These are phyloP conservation scores for Penicillium sp. DNA, from an alignment of 2,329 filamentous ascomycete species.

Conservation along the genomic window DNA sequence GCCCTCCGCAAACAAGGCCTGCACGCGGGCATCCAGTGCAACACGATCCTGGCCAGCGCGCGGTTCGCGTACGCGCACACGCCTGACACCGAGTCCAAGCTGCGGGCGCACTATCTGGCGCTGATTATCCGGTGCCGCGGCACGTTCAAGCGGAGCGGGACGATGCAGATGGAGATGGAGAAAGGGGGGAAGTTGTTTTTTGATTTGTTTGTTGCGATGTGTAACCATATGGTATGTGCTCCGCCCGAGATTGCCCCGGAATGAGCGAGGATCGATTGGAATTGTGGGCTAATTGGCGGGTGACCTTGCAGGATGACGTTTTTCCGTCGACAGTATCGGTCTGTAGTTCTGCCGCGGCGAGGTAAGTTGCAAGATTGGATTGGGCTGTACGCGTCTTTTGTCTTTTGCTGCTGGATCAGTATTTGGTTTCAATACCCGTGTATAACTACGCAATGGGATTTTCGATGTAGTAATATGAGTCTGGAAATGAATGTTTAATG, in stretches of 20 bases:
- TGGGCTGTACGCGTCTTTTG: too few relatives aligned
- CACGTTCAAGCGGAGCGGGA: constrained; percentile 90
- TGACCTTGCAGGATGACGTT: constrained; percentile 27
- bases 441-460: constrained; percentile 11
- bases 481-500: neutral
- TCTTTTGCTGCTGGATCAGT: neutral
- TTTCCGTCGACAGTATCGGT: constrained; percentile 15
- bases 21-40: constrained; percentile 77
- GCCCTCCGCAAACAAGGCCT: constrained; percentile 86
- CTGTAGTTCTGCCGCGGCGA: constrained; percentile 14
- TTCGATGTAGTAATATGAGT: neutral
- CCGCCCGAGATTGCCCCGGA: too few relatives aligned
- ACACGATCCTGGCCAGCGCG: constrained; percentile 81
- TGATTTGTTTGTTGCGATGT: constrained; percentile 87
- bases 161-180: constrained; percentile 95
- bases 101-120: constrained; percentile 85
- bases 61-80: constrained; percentile 87
- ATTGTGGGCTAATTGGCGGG: too few relatives aligned
- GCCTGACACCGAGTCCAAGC: constrained; percentile 83
- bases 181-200: constrained; percentile 85
- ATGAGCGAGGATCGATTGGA: too few relatives aligned
- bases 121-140: constrained; percentile 83
- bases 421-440: constrained; percentile 18
- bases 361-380: constrained; percentile 1
- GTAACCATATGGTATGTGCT: constrained; percentile 82